Evolutionary conservation across 768 basidiomycete species (phyloP).

Genomic region (Xerocomellus chrysenteron): DNA sequence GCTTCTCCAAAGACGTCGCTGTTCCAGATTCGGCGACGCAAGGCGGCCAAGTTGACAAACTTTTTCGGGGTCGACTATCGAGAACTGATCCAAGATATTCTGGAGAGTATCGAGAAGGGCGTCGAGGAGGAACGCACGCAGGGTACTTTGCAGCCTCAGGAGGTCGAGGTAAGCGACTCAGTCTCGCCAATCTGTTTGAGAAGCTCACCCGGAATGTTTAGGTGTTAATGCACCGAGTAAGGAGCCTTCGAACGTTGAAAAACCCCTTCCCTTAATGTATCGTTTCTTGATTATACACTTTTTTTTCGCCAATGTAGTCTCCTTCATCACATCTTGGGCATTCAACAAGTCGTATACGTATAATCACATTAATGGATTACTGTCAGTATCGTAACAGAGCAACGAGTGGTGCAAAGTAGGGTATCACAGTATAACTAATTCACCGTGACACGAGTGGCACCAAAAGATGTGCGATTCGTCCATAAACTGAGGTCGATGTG

Average conservation of each 20-base stretch:
- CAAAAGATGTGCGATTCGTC: slow-evolving; percentile 90
- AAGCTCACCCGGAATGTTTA: slow-evolving; percentile 25
- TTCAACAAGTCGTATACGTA: slow-evolving; percentile 12
- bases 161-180: slow-evolving; percentile 60
- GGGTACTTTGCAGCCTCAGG: slow-evolving; percentile 64
- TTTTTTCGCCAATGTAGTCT: neutral
- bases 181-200: neutral
- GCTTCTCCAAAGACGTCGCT: slow-evolving; percentile 36
- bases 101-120: slow-evolving; percentile 78
- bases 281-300: slow-evolving; percentile 2
- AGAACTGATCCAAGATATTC: slow-evolving; percentile 70
- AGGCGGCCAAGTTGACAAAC: slow-evolving; percentile 80
- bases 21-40: slow-evolving; percentile 70
- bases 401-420: neutral
- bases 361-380: slow-evolving; percentile 21
- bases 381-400: slow-evolving; percentile 10
- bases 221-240: slow-evolving; percentile 46
- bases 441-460: slow-evolving; percentile 81
- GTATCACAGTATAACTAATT: slow-evolving; percentile 66
- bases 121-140: slow-evolving; percentile 65
- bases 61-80: slow-evolving; percentile 89
- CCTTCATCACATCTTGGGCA: slow-evolving; percentile 5
- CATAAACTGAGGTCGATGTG: slow-evolving; percentile 67
- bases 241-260: slow-evolving; percentile 27
- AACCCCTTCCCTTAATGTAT: slow-evolving; percentile 13